Evolutionary conservation across 805 yeast genomes (phyloP).

Genomic region (Wickerhamiella australiensis): DNA sequence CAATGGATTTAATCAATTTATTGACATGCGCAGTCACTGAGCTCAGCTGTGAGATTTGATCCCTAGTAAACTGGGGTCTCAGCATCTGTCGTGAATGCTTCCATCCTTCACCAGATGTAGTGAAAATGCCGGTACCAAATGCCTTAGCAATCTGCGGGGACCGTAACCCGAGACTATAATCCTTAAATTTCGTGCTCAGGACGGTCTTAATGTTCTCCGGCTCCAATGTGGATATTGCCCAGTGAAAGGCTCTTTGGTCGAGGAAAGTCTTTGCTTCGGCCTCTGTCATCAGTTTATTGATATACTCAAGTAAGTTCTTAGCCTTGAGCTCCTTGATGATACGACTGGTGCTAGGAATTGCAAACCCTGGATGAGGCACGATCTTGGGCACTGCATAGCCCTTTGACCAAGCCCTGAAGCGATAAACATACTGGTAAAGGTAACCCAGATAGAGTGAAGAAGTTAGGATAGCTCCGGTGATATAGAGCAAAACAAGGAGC

Average conservation of each 20-base stretch:
- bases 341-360: not conserved
- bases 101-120: conserved; percentile 28
- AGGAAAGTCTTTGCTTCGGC: not conserved
- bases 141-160: conserved; percentile 19
- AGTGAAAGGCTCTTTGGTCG: conserved; percentile 29
- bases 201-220: conserved; percentile 28
- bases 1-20: conserved; percentile 15
- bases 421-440: not conserved
- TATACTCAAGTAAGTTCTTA: not conserved
- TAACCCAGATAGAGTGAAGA: not conserved
- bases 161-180: conserved; percentile 25
- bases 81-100: conserved; percentile 27
- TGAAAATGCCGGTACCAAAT: conserved; percentile 28
- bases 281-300: not conserved
- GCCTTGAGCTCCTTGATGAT: not conserved
- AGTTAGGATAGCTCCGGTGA: not conserved
- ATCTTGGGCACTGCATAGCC: not conserved
- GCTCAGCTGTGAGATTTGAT: conserved; percentile 14
- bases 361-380: not conserved
- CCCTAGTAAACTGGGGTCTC: conserved; percentile 23
- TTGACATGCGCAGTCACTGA: conserved; percentile 16
- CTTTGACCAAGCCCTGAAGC: not conserved
- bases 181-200: conserved; percentile 26
- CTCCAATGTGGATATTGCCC: conserved; percentile 22
- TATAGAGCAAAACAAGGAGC: not conserved